Conservation (phyloP, 306 rosid species). For the Morella rubra region DNA sequence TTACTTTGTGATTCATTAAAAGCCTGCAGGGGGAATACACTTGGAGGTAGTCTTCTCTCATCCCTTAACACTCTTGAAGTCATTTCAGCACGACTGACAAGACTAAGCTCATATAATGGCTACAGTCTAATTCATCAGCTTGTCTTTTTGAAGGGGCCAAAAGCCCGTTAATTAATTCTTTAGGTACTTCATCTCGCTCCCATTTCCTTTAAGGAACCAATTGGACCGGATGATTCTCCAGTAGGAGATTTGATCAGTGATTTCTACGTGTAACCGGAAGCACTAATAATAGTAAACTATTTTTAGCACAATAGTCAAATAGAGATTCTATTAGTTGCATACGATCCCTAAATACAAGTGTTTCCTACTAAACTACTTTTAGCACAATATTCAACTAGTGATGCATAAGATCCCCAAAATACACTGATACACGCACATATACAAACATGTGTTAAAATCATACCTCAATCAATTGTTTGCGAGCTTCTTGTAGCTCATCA, state of each 20-base stretch:
- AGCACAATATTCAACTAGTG: background rate
- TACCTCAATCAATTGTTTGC: slow-evolving; percentile 66
- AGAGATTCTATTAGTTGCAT: background rate
- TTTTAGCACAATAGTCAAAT: background rate
- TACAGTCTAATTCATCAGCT: too few relatives aligned
- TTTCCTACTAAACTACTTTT: background rate
- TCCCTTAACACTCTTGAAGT: background rate
- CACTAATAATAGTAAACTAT: background rate
- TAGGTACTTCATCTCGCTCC: background rate
- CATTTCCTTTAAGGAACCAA: background rate
- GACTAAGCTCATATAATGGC: background rate
- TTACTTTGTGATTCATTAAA: background rate
- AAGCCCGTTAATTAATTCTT: background rate
- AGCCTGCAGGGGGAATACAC: background rate
- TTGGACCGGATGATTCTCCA: background rate
- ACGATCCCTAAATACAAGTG: background rate
- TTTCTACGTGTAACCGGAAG: background rate
- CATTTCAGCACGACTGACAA: background rate
- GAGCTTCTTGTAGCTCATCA: slow-evolving; percentile 90
- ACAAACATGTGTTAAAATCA: slow-evolving; percentile 7
- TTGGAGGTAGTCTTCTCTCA: background rate
- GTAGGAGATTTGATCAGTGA: background rate
- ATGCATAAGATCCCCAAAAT: background rate
- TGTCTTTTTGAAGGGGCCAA: too few relatives aligned
- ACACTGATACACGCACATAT: background rate